Base-by-base conservation (phyloP, 176 grass and related monocot genomes). In the Canna indica region DNA sequence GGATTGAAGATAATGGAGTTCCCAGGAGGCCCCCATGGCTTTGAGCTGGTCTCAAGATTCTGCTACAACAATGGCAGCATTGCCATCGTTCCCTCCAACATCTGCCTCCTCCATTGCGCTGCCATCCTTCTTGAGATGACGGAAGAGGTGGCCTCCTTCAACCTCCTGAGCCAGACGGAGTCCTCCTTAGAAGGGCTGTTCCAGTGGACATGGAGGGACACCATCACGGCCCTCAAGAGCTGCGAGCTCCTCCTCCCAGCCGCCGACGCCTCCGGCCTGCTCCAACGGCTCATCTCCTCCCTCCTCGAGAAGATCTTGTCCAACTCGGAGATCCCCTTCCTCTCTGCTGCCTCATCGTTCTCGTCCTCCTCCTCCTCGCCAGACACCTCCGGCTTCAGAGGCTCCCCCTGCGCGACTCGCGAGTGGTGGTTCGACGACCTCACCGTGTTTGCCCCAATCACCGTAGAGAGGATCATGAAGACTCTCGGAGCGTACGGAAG, bases 401-500 rank as follows among this genome's bases (percentile, higher is more conserved):
- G n/a, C n/a, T n/a, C n/a, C 36, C 83, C 85, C 3, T 87, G 91
- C 57, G 80, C 67, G 26, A 74, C 68, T 29, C 58, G 63, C 67
- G 88, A 96, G 71, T 96, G 92, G 92, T 96, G 92, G 92, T 91
- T 80, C 35, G 92, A 96, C 36, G 88, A 96, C 76, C 66, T 91
- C 76, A 84, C 88, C 5, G 71, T 75, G 0, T 62, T 96, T 50
- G 78, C 79, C 1, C 88, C 86, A 38, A 47, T 22, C 22, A 78
- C 82, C 29, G 63, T 96, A 38, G 85, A 91, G 59, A 86, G 84
- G 80, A 81, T 69, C 56, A 91, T 88, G 88, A 60, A 73, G 1
- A 70, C 80, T 36, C 71, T 96, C 57, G 92, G 88, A 72, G 80
- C 83, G 52, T 87, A 88, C 60, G 92, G 88, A 68, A 39, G 58